Conservation (phyloP, 345 rosid species). For the Brassica cretica region DNA sequence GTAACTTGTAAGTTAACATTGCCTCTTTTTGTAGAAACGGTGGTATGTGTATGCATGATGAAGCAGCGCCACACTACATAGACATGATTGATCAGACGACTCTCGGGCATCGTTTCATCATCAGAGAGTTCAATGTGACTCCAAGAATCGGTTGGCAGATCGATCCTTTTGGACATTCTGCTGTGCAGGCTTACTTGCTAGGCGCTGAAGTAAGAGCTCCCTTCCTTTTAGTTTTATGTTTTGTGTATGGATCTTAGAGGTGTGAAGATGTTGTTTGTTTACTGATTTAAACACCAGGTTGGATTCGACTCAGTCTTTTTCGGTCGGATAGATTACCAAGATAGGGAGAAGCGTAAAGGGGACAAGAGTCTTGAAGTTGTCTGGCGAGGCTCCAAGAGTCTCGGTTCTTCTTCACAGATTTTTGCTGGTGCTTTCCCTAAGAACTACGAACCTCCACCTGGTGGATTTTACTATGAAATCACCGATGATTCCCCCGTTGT, state of each 20-base stretch:
- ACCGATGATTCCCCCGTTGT: slow-evolving; percentile 70
- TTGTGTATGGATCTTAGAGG: not conserved
- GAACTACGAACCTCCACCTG: slow-evolving; percentile 93
- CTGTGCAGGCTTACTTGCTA: slow-evolving; percentile 92
- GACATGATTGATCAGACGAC: slow-evolving; percentile 99
- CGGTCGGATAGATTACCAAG: slow-evolving; percentile 97
- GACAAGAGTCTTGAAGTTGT: slow-evolving; percentile 96
- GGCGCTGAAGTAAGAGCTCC: slow-evolving; percentile 69
- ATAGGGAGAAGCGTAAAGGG: slow-evolving; percentile 68
- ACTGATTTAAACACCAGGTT: slow-evolving; percentile 52
- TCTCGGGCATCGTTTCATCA: slow-evolving; percentile 84
- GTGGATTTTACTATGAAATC: slow-evolving; percentile 94
- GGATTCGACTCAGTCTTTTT: slow-evolving; percentile 92
- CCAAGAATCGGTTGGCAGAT: slow-evolving; percentile 99
- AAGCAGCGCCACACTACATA: slow-evolving; percentile 86
- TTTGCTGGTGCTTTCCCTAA: slow-evolving; percentile 95
- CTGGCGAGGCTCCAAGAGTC: slow-evolving; percentile 89
- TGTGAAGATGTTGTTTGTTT: slow-evolving; percentile 27
- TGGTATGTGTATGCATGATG: slow-evolving; percentile 99
- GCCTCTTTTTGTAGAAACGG: slow-evolving; percentile 66
- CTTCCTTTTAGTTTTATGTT: not conserved
- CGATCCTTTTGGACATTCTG: slow-evolving; percentile 99
- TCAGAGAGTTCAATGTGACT: slow-evolving; percentile 74
- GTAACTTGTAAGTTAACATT: not conserved
- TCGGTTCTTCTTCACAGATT: slow-evolving; percentile 90